Percentiles rank a stretch among this genome's conserved stretches.
Evolutionary conservation across 1,284 basidiomycete species (phyloP).

Genomic region (Austroboletus novae-zelandiae): DNA sequence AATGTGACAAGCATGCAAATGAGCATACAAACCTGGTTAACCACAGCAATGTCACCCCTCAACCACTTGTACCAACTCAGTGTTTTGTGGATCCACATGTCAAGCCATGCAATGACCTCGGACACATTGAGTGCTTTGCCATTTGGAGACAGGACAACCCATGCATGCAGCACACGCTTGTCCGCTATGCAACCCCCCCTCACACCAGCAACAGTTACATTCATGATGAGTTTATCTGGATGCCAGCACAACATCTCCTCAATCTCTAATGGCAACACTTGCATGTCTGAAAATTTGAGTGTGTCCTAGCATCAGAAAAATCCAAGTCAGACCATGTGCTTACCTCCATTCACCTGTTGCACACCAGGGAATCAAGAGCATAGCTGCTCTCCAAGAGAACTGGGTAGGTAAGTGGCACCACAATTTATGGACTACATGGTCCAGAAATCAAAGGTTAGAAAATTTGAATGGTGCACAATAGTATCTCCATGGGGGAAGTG

Average conservation of each 20-base stretch:
- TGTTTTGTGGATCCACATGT: constrained; percentile 56
- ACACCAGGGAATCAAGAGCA: constrained; percentile 36
- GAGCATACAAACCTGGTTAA: constrained; percentile 47
- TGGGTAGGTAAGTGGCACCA: constrained; percentile 68
- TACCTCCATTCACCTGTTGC: constrained; percentile 49
- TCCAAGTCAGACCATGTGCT: too few relatives aligned
- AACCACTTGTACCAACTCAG: constrained; percentile 73
- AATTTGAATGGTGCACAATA: constrained; percentile 54
- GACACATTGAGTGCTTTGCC: constrained; percentile 48
- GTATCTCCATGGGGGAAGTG: constrained; percentile 38
- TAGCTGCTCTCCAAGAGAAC: constrained; percentile 47
- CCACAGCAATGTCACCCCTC: constrained; percentile 64
- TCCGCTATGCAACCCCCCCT: constrained; percentile 62
- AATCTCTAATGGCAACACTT: constrained; percentile 74
- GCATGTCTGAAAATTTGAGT: constrained; percentile 68
- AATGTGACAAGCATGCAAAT: not conserved
- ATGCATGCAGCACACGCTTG: constrained; percentile 69
- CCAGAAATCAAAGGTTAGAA: constrained; percentile 52
- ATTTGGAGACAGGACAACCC: constrained; percentile 60
- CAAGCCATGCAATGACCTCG: constrained; percentile 45
- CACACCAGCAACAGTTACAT: constrained; percentile 69
- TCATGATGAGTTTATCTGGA: constrained; percentile 54
- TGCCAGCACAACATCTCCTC: constrained; percentile 60
- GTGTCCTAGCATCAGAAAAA: constrained; percentile 55
- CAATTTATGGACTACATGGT: constrained; percentile 44